Percentiles rank a stretch among this genome's conserved stretches.
Evolutionary conservation across 176 grass and related monocot genomes (phyloP).

Genomic region (Neostapfia colusana): DNA sequence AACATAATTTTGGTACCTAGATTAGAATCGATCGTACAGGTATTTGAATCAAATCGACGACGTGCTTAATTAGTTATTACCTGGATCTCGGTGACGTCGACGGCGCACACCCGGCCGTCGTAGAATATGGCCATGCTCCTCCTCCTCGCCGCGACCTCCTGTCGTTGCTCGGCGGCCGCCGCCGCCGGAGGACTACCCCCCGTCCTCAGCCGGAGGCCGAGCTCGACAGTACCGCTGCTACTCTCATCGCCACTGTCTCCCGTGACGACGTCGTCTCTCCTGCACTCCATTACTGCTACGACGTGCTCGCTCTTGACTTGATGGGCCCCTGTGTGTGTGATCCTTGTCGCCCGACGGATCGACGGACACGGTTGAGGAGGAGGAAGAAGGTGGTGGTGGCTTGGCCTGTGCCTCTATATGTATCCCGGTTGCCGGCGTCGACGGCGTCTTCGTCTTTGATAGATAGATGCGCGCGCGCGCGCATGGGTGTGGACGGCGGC

Average conservation of each 20-base stretch:
- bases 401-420: neutral
- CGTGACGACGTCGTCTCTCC: no score
- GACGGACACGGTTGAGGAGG: neutral
- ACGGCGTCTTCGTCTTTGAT: neutral
- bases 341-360: neutral
- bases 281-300: no score
- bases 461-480: neutral
- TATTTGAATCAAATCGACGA: no score
- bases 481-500: neutral
- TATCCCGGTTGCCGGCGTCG: neutral
- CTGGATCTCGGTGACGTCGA: conserved; percentile 68
- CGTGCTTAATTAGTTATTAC: no score
- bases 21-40: no score
- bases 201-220: conserved; percentile 41
- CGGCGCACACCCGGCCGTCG: conserved; percentile 55
- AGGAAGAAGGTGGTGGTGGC: neutral
- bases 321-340: neutral
- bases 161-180: neutral
- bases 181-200: neutral
- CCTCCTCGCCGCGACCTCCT: neutral
- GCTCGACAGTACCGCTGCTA: conserved; percentile 32
- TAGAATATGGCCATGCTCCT: conserved; percentile 70
- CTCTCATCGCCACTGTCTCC: neutral
- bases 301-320: neutral
- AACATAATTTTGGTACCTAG: no score